Conservation (phyloP, 345 rosid genomes). For the Acer yangbiense region DNA sequence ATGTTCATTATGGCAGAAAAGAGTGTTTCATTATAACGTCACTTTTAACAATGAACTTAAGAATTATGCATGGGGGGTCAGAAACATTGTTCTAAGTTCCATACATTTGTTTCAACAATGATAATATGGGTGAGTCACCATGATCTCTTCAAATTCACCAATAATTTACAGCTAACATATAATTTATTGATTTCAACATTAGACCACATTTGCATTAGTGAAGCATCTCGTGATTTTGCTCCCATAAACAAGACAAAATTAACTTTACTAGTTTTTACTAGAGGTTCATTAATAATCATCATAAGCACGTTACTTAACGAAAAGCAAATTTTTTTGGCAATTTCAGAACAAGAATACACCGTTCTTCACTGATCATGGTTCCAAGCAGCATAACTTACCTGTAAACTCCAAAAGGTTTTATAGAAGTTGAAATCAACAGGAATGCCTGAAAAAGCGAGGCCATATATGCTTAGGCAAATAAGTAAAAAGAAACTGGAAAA, state of each 20-base stretch:
- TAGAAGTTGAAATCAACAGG: constrained; percentile 95
- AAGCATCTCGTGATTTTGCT: not conserved
- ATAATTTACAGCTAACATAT: not conserved
- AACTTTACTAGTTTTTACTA: not conserved
- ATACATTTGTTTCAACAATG: not conserved
- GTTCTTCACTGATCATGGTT: not conserved
- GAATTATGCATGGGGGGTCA: not conserved
- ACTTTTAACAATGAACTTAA: not conserved
- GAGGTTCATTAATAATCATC: not conserved
- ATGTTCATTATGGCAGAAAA: not conserved
- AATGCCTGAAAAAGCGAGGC: constrained; percentile 54
- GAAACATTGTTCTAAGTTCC: not conserved
- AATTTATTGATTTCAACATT: not conserved
- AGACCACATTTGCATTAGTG: not conserved
- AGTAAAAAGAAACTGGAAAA: constrained; percentile 19
- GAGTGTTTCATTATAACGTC: not conserved
- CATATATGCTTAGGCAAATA: not conserved
- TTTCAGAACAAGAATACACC: not conserved
- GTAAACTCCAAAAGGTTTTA: constrained; percentile 96
- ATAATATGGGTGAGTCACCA: not conserved
- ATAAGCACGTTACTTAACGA: not conserved
- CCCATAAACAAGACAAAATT: not conserved
- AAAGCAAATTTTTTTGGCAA: not conserved
- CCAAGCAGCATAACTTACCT: constrained; percentile 47
- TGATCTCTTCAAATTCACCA: constrained; percentile 8